phyloP scores from a whole-genome alignment of 768 basidiomycete genomes.

The Lactarius trivialis region DNA sequence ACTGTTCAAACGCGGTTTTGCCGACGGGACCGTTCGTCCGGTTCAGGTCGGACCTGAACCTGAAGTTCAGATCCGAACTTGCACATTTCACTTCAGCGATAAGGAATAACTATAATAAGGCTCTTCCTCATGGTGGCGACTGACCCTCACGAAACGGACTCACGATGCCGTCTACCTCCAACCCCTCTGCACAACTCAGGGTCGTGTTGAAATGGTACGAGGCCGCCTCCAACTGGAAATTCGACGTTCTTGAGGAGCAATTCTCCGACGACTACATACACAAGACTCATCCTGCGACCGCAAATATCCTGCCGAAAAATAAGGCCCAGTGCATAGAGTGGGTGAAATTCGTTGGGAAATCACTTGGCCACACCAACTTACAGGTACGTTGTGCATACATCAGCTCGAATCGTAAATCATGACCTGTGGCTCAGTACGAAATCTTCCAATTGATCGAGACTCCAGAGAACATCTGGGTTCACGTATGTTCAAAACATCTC shows the following conservation, averaged over 20 bases:
- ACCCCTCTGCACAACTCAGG: constrained; percentile 11
- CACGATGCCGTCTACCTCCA: not conserved
- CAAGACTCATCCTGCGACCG: constrained; percentile 3
- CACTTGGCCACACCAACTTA: not conserved
- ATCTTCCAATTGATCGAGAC: not conserved
- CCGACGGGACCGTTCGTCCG: no score
- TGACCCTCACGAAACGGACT: no score
- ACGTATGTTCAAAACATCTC: constrained; percentile 16
- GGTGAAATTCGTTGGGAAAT: not conserved
- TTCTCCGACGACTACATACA: constrained; percentile 4
- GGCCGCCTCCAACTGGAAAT: constrained; percentile 1
- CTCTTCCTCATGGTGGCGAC: not conserved
- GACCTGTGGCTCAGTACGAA: constrained; percentile 4
- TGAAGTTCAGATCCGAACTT: no score
- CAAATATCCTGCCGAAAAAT: not conserved
- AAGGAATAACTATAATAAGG: not conserved
- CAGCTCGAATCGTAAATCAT: not conserved
- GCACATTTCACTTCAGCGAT: not conserved
- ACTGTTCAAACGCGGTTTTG: no score
- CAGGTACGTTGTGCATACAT: not conserved
- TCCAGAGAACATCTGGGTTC: constrained; percentile 7
- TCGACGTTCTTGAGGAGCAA: not conserved
- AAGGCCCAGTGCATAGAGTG: constrained; percentile 4
- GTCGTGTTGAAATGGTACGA: constrained; percentile 5
- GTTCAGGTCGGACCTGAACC: no score